Conservation (phyloP, 345 rosid genomes). For the Murraya paniculata region DNA sequence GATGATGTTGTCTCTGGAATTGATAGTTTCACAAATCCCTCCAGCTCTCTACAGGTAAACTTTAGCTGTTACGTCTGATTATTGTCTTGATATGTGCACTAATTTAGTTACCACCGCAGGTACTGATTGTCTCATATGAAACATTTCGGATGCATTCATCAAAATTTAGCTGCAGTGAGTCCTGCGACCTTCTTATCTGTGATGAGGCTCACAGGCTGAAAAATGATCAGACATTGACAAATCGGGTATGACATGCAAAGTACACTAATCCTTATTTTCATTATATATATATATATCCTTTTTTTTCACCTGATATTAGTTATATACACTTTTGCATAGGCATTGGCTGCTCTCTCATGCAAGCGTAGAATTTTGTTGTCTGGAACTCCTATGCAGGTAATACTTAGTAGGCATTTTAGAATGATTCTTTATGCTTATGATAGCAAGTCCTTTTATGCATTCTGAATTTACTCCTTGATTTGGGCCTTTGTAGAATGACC, state of each 20-base stretch:
- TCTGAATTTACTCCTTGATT: conserved; percentile 14
- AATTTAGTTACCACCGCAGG: conserved; percentile 41
- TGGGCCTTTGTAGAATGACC: conserved; percentile 70
- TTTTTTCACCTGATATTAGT: conserved; percentile 11
- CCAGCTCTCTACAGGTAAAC: conserved; percentile 69
- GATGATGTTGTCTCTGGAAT: conserved; percentile 93
- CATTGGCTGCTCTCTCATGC: conserved; percentile 90
- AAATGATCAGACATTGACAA: conserved; percentile 92
- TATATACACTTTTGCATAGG: conserved; percentile 42
- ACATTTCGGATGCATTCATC: conserved; percentile 96
- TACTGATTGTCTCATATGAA: conserved; percentile 91
- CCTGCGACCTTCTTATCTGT: conserved; percentile 94
- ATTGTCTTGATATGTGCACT: conserved; percentile 23
- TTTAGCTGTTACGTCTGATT: conserved; percentile 16
- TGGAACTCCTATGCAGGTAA: conserved; percentile 99
- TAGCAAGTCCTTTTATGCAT: conserved; percentile 3
- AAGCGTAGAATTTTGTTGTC: conserved; percentile 86
- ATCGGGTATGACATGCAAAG: conserved; percentile 58
- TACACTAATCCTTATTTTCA: neutral
- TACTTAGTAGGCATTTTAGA: conserved; percentile 3
- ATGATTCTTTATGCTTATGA: conserved; percentile 10
- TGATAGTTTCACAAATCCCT: conserved; percentile 65
- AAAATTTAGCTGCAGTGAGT: conserved; percentile 68
- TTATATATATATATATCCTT: neutral
- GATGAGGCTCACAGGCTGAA: conserved; percentile 99